Base-by-base conservation (phyloP, 352 stramenopile species). In the Pythium myriotylum region DNA sequence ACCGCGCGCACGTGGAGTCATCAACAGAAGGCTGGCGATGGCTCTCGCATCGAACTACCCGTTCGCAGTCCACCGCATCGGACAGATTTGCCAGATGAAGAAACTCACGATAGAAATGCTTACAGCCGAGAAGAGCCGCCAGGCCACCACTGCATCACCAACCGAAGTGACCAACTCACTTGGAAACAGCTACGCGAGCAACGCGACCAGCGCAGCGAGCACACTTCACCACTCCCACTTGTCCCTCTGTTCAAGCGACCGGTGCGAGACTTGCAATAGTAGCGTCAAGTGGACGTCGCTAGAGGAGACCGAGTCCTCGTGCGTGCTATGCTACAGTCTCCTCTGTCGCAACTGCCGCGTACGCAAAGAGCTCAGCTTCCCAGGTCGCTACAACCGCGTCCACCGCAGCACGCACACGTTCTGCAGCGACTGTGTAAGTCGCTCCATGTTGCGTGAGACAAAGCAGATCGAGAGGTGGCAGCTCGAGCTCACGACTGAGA, bases 81-180 rank as follows among this genome's bases (percentile, higher is more conserved):
- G 29, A 9, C 52, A 79, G 10, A 81, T 76, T n/a, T 64, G 67
- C 3, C 53, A 70, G 9, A 78, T 84, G 70, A 84, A 87, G 56
- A 87, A 84, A 46, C 47, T 87, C 19, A 68, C 76, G 23, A n/a
- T 81, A 69, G 76, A 68, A 70, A 65, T 76, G 51, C 39, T 74
- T 70, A 35, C 66, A 41, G 45, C 54, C 65, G 60, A 62, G 35
- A 14, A 16, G 17, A 42, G 43, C 14, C 17, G 22, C 17, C 35
- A 52, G 10, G 4, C 16, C 24, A 17, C 24, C 29, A 10, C 5
- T 35, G 29, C 10, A n/a, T 51, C 45, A 19, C 33, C 24, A 29
- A 43, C 42, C 5, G 47, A 42, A 65, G 54, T 26, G 43, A 47
- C 20, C 45, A 40, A 54, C 17, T 32, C 54, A 37, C 29, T 62